These are phyloP conservation scores for Trichosporon asahii DNA, from an alignment of 1,284 basidiomycete genomes.

Conservation along the genomic window DNA sequence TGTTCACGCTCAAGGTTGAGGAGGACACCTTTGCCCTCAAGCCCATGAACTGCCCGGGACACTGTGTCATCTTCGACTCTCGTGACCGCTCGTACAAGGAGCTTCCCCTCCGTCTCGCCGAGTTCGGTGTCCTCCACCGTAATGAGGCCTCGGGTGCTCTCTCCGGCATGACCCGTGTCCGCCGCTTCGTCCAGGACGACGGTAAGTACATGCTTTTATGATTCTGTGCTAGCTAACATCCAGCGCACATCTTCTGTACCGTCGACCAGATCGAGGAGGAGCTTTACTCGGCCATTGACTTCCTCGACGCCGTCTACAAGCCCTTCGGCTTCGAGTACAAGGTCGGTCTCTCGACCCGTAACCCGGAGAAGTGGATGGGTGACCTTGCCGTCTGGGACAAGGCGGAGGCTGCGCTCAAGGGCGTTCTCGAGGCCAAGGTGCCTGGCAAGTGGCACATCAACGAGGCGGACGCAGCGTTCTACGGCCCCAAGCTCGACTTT, in stretches of 20 bases:
- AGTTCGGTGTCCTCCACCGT: constrained; percentile 96
- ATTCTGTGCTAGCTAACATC: background rate
- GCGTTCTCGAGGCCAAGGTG: constrained; percentile 80
- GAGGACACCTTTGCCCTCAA: constrained; percentile 93
- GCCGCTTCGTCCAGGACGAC: constrained; percentile 96
- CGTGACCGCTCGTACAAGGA: constrained; percentile 94
- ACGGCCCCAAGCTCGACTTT: constrained; percentile 94
- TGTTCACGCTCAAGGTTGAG: constrained; percentile 91
- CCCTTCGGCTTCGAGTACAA: constrained; percentile 97
- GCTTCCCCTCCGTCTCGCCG: constrained; percentile 93
- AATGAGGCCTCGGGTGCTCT: constrained; percentile 96
- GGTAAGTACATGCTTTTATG: constrained; percentile 46
- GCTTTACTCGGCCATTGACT: constrained; percentile 83
- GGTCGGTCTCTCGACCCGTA: constrained; percentile 88
- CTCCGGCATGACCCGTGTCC: constrained; percentile 87
- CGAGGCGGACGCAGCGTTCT: constrained; percentile 95
- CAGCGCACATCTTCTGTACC: constrained; percentile 80
- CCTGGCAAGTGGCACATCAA: constrained; percentile 91
- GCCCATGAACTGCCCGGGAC: constrained; percentile 99
- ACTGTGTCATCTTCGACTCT: constrained; percentile 93
- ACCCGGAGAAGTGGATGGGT: constrained; percentile 90
- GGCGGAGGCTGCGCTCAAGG: constrained; percentile 79
- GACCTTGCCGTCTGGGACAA: constrained; percentile 83
- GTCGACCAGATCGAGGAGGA: constrained; percentile 87
- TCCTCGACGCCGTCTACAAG: constrained; percentile 90